Base-by-base conservation (phyloP, 2,329 filamentous ascomycete genomes). In the Penicillium sp. region DNA sequence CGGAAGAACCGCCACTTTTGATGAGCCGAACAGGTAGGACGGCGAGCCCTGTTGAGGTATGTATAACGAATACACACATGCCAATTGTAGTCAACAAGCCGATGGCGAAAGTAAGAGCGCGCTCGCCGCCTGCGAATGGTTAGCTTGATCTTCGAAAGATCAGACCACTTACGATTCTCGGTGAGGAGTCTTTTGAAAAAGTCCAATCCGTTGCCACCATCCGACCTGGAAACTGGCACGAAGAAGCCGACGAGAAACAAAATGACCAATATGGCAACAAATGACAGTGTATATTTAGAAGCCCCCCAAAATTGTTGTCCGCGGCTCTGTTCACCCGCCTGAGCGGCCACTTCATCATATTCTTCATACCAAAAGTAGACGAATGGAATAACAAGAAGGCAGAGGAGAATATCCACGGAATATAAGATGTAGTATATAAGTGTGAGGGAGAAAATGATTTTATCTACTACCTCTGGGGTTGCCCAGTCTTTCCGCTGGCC, bases 301-400 rank as follows among this genome's bases (percentile, higher is more conserved):
- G 95, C 92, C n/a, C 89, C 89, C 85, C 89, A 90, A 63, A 98
- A 85, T 58, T 92, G 86, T 71, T 88, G 86, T 7, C 83, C 84
- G 62, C 90, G 77, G 2, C 90, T 90, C 74, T 93, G 89, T 31
- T 86, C 88, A 35, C 92, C 91, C 64, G 91, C 87, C 70, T 96
- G 91, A 38, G 90, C 85, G 64, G 93, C 93, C 21, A 94, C 89
- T 79, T 97, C 93, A 71, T 97, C 94, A 68, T 96, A 96, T 77
- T 98, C 95, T 76, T 99, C 95, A 73, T 96, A 95, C 88, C 91
- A 97, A 76, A 99, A 99, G 81, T 99, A 99, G 52, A 93, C 90
- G 74, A 99, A 99, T 0, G 95, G 95, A 21, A 98, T 90, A 49
- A 97, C 86, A 19, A 98, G 76, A 50, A 99, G 83, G 73, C 95